phyloP scores from a whole-genome alignment of 768 basidiomycete genomes.

The Leccinum barrowsii region DNA sequence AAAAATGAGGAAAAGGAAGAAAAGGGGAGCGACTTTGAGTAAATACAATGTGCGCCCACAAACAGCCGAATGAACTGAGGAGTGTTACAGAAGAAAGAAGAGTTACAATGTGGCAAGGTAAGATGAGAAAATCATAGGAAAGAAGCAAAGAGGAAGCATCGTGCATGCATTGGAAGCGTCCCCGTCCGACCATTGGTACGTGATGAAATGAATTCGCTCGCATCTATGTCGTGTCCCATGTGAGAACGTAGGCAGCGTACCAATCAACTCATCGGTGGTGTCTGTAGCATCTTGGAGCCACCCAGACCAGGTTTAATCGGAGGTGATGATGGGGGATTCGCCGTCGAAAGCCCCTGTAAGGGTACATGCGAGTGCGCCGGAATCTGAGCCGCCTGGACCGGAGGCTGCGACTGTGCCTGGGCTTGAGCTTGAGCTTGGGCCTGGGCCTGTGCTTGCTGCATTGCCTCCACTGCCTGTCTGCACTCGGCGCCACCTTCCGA shows the following conservation, averaged over 20 bases:
- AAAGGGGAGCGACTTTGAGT: conserved; percentile 6
- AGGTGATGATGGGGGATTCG: conserved; percentile 19
- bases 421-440: conserved; percentile 17
- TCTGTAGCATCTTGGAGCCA: conserved; percentile 13
- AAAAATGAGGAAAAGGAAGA: conserved; percentile 12
- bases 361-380: conserved; percentile 21
- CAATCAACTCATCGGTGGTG: conserved; percentile 19
- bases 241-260: neutral
- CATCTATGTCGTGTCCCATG: conserved; percentile 21
- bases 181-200: conserved; percentile 16
- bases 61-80: neutral
- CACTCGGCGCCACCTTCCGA: conserved; percentile 85
- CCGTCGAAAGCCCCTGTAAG: conserved; percentile 19
- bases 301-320: conserved; percentile 25
- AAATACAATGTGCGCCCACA: conserved; percentile 14
- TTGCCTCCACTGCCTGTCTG: conserved; percentile 41
- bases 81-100: conserved; percentile 3
- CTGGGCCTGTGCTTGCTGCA: conserved; percentile 33
- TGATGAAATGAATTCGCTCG: conserved; percentile 4
- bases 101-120: conserved; percentile 7
- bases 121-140: neutral
- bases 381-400: conserved; percentile 20
- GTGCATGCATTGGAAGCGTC: conserved; percentile 16
- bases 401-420: conserved; percentile 20
- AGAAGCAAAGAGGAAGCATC: conserved; percentile 1